Percentiles rank a stretch among this genome's conserved stretches.
These are phyloP conservation scores for Eutrema japonicum DNA, from an alignment of 345 rosid genomes.

Conservation along the genomic window DNA sequence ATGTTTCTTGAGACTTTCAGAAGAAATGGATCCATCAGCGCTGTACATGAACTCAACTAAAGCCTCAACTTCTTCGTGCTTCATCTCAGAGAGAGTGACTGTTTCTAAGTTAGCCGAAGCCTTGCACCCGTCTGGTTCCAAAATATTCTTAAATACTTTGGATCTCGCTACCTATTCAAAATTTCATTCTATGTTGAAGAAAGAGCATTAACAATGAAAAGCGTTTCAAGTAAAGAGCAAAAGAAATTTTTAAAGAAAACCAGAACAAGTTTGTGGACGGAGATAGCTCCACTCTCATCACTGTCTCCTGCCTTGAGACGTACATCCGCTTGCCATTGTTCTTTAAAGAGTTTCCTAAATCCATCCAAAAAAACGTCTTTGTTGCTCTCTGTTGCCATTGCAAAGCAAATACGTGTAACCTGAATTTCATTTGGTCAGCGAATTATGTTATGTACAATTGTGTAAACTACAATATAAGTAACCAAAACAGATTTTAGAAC, in stretches of 20 bases:
- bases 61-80: slow-evolving; percentile 21
- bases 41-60: slow-evolving; percentile 17
- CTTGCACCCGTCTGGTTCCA: slow-evolving; percentile 18
- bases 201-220: no score
- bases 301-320: slow-evolving; percentile 19
- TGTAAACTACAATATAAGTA: no score
- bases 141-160: slow-evolving; percentile 28
- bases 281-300: not conserved
- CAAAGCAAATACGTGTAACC: no score
- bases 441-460: no score
- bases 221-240: no score
- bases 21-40: not conserved
- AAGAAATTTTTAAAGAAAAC: not conserved
- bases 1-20: not conserved
- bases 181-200: no score
- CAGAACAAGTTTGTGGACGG: slow-evolving; percentile 26
- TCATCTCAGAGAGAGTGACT: slow-evolving; percentile 16
- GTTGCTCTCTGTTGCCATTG: slow-evolving; percentile 12
- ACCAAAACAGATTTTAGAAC: no score
- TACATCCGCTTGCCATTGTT: slow-evolving; percentile 29
- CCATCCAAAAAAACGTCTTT: slow-evolving; percentile 1
- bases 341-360: not conserved
- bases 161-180: slow-evolving; percentile 16
- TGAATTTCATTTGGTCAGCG: no score
- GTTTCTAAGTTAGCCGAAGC: not conserved